Base-by-base conservation (phyloP, 2,329 filamentous ascomycete genomes). In the Capronia epimyces region DNA sequence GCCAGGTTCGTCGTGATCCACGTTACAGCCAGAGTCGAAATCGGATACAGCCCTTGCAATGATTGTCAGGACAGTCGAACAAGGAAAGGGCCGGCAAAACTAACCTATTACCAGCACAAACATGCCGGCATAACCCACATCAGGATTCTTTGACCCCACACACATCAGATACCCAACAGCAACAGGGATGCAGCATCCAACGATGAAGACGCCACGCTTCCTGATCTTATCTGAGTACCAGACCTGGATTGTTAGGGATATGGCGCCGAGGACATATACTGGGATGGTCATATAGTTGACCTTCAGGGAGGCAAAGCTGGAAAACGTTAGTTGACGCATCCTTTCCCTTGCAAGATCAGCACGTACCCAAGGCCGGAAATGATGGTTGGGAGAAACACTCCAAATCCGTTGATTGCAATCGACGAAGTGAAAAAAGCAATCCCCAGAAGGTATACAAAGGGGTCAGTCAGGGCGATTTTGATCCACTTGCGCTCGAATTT, bases 221-320 rank as follows among this genome's bases (percentile, higher is more conserved):
- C 61, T 58, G 13, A 65, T 37, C 10, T 59, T 63, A 54, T 70
- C 69, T 1, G 69, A 70, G 20, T 34, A 49, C 16, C 44, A 55
- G 34, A 41, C 49, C 21, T 52, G 43, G 21, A 41, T 41, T 22
- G 20, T n/a, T 3, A 55, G 31, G n/a, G 52, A 52, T 5, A 44
- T 42, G 1, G 71, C 75, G 3, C 74, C 76, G 52, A 73, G 71
- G 12, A 77, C 62, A 57, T 78, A 81, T 13, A 80, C 76, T 0
- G 78, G 78, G 1, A 81, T 75, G 3, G 76, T 80, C 34, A 80
- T 65, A 29, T 76, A 73, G 49, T 81, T 76, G 27, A 45, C 52
- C 27, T 49, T 21, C 7, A 55, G 41, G n/a, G 52, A 43, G 12
- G 48, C 44, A 40, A 42, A 53, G n/a, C 51, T 53, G n/a, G 4